Conservation (phyloP, 441 rosid genomes). For the Gossypium davidsonii region DNA sequence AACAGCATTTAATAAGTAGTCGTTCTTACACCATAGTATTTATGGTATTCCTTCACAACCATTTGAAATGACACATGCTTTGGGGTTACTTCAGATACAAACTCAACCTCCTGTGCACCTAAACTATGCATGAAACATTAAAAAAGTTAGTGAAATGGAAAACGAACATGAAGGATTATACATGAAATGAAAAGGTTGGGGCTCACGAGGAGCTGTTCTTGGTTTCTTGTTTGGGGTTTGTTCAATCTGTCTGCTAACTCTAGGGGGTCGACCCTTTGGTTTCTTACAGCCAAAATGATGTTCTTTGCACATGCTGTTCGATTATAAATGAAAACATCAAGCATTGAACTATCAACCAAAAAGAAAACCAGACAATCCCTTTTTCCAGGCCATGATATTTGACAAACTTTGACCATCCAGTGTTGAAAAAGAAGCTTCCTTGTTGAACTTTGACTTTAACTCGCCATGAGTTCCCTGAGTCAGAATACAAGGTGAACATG, state of each 20-base stretch:
- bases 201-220: not conserved
- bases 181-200: not conserved
- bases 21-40: not conserved
- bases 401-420: conserved; percentile 6
- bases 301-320: not conserved
- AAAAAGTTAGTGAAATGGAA: not conserved
- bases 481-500: not conserved
- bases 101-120: not conserved
- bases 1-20: not conserved
- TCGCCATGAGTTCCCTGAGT: not conserved
- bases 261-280: not conserved
- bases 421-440: not conserved
- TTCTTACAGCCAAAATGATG: not conserved
- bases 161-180: not conserved
- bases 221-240: not conserved
- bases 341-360: not conserved
- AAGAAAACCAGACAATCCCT: conserved; percentile 3
- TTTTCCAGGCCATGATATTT: not conserved
- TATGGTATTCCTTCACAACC: not conserved
- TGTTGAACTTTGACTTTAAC: not conserved
- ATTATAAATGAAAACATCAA: not conserved
- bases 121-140: not conserved
- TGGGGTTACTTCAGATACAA: not conserved
- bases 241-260: not conserved
- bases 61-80: not conserved